These are phyloP conservation scores for Bremia lactucae DNA, from an alignment of 352 stramenopile genomes.

Conservation along the genomic window DNA sequence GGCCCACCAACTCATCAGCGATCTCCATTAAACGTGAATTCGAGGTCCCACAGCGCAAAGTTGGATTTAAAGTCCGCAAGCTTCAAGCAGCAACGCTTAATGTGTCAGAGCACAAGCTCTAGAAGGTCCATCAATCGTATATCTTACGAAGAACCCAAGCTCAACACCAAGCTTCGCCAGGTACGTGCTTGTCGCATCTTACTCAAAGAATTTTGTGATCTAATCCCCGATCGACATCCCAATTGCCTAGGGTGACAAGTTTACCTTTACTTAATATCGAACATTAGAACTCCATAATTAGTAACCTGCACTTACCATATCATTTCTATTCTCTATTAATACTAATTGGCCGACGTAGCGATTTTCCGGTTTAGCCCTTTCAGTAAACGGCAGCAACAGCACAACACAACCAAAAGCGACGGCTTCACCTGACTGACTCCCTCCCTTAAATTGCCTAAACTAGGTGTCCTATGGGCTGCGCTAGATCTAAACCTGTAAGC, in stretches of 20 bases:
- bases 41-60: conserved; percentile 7
- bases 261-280: conserved; percentile 76
- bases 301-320: too few species aligned
- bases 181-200: conserved; percentile 17
- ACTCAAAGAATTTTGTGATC: conserved; percentile 1
- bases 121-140: conserved; percentile 25
- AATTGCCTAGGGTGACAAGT: conserved; percentile 47
- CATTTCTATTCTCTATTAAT: too few species aligned
- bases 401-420: conserved; percentile 25
- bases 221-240: conserved; percentile 6
- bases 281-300: too few species aligned
- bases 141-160: conserved; percentile 62
- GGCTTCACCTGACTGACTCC: conserved; percentile 16
- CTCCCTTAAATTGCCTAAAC: conserved; percentile 3
- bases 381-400: conserved; percentile 7
- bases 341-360: too few species aligned
- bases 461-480: conserved; percentile 46
- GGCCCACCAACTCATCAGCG: conserved; percentile 2
- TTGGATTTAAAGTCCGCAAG: conserved; percentile 9
- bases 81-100: conserved; percentile 10
- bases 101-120: conserved; percentile 13
- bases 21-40: conserved; percentile 6
- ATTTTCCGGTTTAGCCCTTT: conserved; percentile 15
- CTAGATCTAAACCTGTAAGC: conserved; percentile 61
- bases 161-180: conserved; percentile 75